A percentile compares a stretch with the other conserved stretches of the same genome.
Conservation (phyloP, 2,329 filamentous ascomycete species). For the Lomentospora prolificans region DNA sequence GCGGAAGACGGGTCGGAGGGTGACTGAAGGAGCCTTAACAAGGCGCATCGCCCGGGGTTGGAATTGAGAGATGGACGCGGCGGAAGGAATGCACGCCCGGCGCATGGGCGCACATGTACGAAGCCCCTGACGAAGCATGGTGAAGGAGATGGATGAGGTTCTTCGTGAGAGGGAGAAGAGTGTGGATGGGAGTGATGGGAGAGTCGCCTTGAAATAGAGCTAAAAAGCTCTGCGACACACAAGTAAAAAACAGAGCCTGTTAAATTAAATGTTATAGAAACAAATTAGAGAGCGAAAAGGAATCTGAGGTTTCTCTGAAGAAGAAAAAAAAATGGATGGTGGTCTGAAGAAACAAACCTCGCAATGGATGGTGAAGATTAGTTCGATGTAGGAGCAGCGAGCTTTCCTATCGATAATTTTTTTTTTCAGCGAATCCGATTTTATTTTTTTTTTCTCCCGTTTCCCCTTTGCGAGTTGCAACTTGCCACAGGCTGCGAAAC, state of each 20-base stretch:
- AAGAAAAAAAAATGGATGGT: background rate
- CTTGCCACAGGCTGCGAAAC: constrained; percentile 5
- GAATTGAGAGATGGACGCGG: background rate
- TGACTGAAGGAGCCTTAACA: constrained; percentile 2
- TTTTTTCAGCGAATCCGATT: background rate
- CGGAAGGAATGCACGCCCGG: constrained; percentile 4
- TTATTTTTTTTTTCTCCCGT: background rate
- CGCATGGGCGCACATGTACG: constrained; percentile 11
- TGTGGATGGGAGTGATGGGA: background rate
- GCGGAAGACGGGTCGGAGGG: constrained; percentile 8
- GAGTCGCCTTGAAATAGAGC: no score
- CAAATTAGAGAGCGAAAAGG: background rate
- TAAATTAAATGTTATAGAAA: background rate
- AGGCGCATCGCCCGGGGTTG: constrained; percentile 9
- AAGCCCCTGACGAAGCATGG: constrained; percentile 12
- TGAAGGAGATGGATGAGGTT: background rate
- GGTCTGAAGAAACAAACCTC: background rate
- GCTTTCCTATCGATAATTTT: no score
- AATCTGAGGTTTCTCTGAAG: background rate
- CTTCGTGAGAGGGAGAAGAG: background rate
- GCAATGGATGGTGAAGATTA: background rate
- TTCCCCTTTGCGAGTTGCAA: no score
- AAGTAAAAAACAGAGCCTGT: background rate
- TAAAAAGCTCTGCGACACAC: background rate
- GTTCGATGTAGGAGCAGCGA: background rate